Evolutionary conservation across 768 basidiomycete genomes (phyloP).

Genomic region (Baorangia bicolor): DNA sequence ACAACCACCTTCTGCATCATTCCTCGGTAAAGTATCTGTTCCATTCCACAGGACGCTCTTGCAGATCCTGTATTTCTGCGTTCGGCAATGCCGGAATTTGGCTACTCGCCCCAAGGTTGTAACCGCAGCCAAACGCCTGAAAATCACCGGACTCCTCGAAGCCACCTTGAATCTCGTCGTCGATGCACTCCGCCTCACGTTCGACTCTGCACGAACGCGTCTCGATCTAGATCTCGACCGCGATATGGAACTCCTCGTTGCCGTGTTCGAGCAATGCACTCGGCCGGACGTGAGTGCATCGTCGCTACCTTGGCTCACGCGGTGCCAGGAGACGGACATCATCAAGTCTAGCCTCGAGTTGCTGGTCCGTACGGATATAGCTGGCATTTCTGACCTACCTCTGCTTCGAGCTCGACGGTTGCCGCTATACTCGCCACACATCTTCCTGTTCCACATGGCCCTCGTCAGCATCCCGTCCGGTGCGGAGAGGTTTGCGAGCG

Average conservation of each 20-base stretch:
- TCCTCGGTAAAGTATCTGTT: slow-evolving; percentile 60
- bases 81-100: slow-evolving; percentile 58
- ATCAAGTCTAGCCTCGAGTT: slow-evolving; percentile 75
- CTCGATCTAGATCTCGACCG: slow-evolving; percentile 66
- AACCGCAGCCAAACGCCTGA: slow-evolving; percentile 60
- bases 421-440: slow-evolving; percentile 71
- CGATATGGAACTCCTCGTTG: slow-evolving; percentile 78
- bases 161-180: slow-evolving; percentile 63
- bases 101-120: slow-evolving; percentile 47
- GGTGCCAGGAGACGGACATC: slow-evolving; percentile 78
- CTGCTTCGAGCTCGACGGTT: slow-evolving; percentile 61
- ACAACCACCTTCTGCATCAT: slow-evolving; percentile 71
- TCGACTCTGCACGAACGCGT: slow-evolving; percentile 59
- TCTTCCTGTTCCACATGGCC: slow-evolving; percentile 85
- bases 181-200: slow-evolving; percentile 62
- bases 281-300: slow-evolving; percentile 66
- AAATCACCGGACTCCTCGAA: slow-evolving; percentile 59
- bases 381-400: slow-evolving; percentile 65
- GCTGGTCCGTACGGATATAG: slow-evolving; percentile 64
- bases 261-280: slow-evolving; percentile 82
- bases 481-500: slow-evolving; percentile 83
- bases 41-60: slow-evolving; percentile 81
- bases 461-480: slow-evolving; percentile 72
- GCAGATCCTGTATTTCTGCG: slow-evolving; percentile 77
- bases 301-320: slow-evolving; percentile 72